Conservation (phyloP, 208 protist species). For the Trypanosoma cruzi region DNA sequence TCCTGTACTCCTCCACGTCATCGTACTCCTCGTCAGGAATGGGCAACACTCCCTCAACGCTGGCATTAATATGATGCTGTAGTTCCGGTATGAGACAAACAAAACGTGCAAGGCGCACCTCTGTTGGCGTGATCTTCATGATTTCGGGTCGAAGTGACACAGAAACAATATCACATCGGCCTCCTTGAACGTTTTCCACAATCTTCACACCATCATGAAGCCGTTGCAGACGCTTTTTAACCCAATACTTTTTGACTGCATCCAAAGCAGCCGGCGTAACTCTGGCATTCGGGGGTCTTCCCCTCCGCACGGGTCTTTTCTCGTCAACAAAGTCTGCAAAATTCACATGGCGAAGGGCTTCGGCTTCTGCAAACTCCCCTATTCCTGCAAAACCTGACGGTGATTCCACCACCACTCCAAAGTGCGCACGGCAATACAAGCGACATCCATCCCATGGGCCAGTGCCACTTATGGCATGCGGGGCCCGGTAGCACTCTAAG, state of each 20-base stretch:
- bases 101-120: slow-evolving; percentile 71
- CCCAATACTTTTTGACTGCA: slow-evolving; percentile 63
- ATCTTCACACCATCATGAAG: slow-evolving; percentile 35
- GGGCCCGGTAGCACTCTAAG: slow-evolving; percentile 39
- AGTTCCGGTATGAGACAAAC: slow-evolving; percentile 80
- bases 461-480: background rate
- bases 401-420: slow-evolving; percentile 34
- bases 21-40: slow-evolving; percentile 82
- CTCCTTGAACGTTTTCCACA: slow-evolving; percentile 48
- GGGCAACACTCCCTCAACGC: slow-evolving; percentile 72
- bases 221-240: slow-evolving; percentile 43
- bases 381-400: slow-evolving; percentile 37
- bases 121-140: slow-evolving; percentile 58
- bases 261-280: slow-evolving; percentile 24
- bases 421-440: slow-evolving; percentile 70
- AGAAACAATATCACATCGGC: slow-evolving; percentile 40
- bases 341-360: slow-evolving; percentile 27
- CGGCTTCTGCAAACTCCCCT: slow-evolving; percentile 42
- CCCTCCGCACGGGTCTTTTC: background rate
- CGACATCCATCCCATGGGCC: slow-evolving; percentile 52
- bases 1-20: slow-evolving; percentile 73
- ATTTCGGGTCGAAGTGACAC: slow-evolving; percentile 67
- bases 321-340: background rate
- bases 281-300: background rate
- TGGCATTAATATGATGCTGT: slow-evolving; percentile 59